These are phyloP conservation scores for Cyclotella distinguenda DNA, from an alignment of 108 stramenopile species.

Conservation along the genomic window DNA sequence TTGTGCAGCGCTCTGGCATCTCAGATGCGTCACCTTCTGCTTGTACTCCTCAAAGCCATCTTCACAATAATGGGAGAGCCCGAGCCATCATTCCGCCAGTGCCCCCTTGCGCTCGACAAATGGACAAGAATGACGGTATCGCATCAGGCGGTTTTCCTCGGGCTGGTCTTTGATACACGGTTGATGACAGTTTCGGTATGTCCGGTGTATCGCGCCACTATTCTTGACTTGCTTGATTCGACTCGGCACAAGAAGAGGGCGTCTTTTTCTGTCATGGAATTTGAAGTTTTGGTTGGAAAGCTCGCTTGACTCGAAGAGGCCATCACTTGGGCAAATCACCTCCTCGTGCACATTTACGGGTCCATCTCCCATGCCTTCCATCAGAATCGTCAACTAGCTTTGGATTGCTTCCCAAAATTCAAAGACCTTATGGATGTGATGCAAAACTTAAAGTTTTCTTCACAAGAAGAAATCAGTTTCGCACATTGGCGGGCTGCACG, in stretches of 20 bases:
- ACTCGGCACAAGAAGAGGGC: neutral
- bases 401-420: slow-evolving; percentile 1
- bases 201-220: slow-evolving; percentile 1
- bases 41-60: slow-evolving; percentile 19
- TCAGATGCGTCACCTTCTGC: neutral
- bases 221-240: neutral
- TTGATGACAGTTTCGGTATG: slow-evolving; percentile 1
- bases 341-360: slow-evolving; percentile 16
- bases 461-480: neutral
- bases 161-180: neutral
- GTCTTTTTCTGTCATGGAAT: neutral
- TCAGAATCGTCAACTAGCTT: neutral
- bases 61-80: slow-evolving; percentile 19
- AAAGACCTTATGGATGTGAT: neutral
- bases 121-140: neutral
- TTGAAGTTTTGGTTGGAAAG: slow-evolving; percentile 8
- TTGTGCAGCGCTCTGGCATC: neutral
- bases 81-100: neutral
- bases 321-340: slow-evolving; percentile 16
- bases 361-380: slow-evolving; percentile 13
- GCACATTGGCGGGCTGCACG: neutral
- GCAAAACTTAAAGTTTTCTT: neutral
- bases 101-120: slow-evolving; percentile 20
- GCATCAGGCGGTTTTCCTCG: neutral
- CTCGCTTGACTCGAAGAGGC: slow-evolving; percentile 16